Percentiles rank a stretch among this genome's conserved stretches.
phyloP scores from a whole-genome alignment of 2,329 filamentous ascomycete species.

The Epichloe uncinata region DNA sequence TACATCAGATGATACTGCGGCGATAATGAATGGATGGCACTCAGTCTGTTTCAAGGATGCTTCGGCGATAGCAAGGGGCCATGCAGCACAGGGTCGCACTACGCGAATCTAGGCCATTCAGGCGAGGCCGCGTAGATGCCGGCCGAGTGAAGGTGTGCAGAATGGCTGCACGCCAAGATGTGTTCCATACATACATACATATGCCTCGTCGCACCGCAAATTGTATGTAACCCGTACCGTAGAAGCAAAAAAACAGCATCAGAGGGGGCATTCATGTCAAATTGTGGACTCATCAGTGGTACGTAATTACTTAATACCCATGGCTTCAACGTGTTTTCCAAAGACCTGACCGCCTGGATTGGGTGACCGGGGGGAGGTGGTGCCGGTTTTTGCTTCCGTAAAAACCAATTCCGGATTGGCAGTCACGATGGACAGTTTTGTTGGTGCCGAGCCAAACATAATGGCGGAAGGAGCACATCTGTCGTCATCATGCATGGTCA shows the following conservation, averaged over 20 bases:
- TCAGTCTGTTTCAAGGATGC: not conserved
- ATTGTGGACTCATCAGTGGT: not conserved
- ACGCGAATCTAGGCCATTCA: not conserved
- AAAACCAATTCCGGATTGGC: not conserved
- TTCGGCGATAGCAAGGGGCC: not conserved
- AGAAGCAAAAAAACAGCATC: not conserved
- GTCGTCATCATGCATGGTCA: not conserved
- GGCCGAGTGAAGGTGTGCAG: not conserved
- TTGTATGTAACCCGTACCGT: not conserved
- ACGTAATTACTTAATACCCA: not conserved
- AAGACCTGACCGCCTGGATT: not conserved
- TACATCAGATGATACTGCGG: no score
- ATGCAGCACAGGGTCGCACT: not conserved
- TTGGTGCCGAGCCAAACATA: not conserved
- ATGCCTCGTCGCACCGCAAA: not conserved
- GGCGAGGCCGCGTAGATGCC: not conserved
- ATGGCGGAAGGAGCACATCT: not conserved
- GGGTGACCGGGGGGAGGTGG: no score
- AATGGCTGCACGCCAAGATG: not conserved
- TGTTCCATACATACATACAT: not conserved
- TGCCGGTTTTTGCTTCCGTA: not conserved
- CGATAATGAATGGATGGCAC: not conserved
- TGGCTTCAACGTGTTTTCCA: not conserved
- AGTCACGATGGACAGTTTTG: not conserved
- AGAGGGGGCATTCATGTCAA: not conserved